Conservation (phyloP, 192 early-diverging fungal species). For the Coemansia sp. region DNA sequence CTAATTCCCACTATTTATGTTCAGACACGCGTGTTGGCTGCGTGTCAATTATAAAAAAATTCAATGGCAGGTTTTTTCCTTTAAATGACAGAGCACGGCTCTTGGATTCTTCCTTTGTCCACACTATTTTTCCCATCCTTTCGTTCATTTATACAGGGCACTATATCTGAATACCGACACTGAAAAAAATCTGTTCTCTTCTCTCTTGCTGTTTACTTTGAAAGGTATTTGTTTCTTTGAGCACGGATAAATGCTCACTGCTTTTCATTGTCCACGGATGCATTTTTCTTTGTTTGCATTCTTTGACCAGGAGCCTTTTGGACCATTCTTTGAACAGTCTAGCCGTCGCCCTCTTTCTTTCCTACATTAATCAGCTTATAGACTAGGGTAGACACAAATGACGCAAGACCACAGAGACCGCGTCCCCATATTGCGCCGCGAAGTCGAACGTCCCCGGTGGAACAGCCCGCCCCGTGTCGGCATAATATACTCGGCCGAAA, state of each 20-base stretch:
- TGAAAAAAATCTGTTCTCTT: background rate
- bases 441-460: conserved; percentile 21
- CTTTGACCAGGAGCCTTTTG: background rate
- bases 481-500: conserved; percentile 35
- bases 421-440: conserved; percentile 21
- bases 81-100: background rate
- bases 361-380: too few species aligned
- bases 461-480: conserved; percentile 21
- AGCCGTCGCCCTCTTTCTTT: background rate
- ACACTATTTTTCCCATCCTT: background rate
- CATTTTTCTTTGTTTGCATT: conserved; percentile 3
- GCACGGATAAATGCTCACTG: background rate
- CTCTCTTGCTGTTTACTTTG: conserved; percentile 4
- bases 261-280: background rate
- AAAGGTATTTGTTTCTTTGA: background rate
- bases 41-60: background rate
- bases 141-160: background rate
- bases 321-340: background rate
- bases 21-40: background rate
- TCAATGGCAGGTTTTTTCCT: background rate
- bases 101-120: background rate
- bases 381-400: background rate
- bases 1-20: conserved; percentile 7
- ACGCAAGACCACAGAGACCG: background rate
- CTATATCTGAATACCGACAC: background rate